These are phyloP conservation scores for Juncus inflexus DNA, from an alignment of 176 grass and related monocot genomes.

Conservation along the genomic window DNA sequence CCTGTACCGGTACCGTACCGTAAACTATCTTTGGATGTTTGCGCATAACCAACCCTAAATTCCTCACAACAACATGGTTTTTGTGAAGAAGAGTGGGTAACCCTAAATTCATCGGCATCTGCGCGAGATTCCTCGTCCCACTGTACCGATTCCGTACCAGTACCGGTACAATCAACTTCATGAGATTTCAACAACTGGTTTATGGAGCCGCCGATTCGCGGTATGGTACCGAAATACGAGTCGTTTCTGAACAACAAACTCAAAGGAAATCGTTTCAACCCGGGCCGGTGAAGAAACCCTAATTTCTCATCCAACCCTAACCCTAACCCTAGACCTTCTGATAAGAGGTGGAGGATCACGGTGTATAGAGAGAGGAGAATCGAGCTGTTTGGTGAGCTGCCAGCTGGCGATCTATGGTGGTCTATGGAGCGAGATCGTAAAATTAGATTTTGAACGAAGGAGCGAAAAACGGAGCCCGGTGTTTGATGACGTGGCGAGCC, in stretches of 20 bases:
- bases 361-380: constrained; percentile 70
- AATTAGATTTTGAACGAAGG: constrained; percentile 59
- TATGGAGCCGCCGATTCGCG: constrained; percentile 60
- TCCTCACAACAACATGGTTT: constrained; percentile 75
- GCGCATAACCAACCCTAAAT: constrained; percentile 38
- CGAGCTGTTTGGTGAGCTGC: constrained; percentile 42
- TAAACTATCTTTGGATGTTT: constrained; percentile 49
- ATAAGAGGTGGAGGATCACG: constrained; percentile 69
- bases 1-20: constrained; percentile 29
- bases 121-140: constrained; percentile 65
- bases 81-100: constrained; percentile 61
- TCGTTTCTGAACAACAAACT: constrained; percentile 57
- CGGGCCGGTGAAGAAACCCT: constrained; percentile 79
- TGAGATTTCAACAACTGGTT: constrained; percentile 52
- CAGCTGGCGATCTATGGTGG: constrained; percentile 39
- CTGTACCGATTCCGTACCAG: constrained; percentile 49
- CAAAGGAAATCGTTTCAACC: constrained; percentile 55
- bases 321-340: constrained; percentile 60
- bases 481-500: constrained; percentile 26
- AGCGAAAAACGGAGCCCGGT: constrained; percentile 67
- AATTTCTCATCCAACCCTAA: constrained; percentile 42
- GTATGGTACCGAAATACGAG: constrained; percentile 43
- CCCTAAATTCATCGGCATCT: constrained; percentile 49
- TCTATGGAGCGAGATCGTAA: constrained; percentile 55
- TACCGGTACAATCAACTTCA: constrained; percentile 30